Evolutionary conservation across 805 yeast species (phyloP).

Genomic region (Spathaspora sp.): DNA sequence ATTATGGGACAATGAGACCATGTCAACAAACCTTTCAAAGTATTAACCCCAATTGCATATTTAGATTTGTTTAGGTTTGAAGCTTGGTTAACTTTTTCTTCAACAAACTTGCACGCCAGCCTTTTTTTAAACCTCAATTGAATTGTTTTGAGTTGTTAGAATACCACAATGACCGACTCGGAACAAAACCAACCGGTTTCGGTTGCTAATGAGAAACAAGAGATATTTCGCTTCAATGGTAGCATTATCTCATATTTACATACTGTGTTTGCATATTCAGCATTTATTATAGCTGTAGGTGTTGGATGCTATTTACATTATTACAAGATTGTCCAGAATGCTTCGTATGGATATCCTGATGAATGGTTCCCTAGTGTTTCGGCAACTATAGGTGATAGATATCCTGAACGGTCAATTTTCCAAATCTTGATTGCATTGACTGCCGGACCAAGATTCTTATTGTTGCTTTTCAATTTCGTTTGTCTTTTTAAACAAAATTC

Average conservation of each 20-base stretch:
- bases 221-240: slow-evolving; percentile 48
- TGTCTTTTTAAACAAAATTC: slow-evolving; percentile 37
- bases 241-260: slow-evolving; percentile 68
- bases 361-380: slow-evolving; percentile 99
- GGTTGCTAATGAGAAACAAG: neutral
- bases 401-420: slow-evolving; percentile 91
- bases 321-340: slow-evolving; percentile 83
- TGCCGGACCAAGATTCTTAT: slow-evolving; percentile 83
- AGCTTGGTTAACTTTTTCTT: neutral
- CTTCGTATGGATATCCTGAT: slow-evolving; percentile 86
- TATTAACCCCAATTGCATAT: neutral
- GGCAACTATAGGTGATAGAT: slow-evolving; percentile 95
- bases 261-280: slow-evolving; percentile 64
- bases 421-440: slow-evolving; percentile 91
- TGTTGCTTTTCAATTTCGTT: slow-evolving; percentile 52
- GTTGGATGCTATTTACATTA: slow-evolving; percentile 80
- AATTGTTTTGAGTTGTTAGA: neutral
- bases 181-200: neutral
- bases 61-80: neutral
- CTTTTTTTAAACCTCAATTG: neutral
- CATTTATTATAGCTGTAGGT: slow-evolving; percentile 70
- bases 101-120: neutral
- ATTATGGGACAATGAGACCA: neutral
- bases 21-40: neutral
- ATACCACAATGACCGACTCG: slow-evolving; percentile 2